A percentile compares a stretch with the other conserved stretches of the same genome.
These are phyloP conservation scores for Russula earlei DNA, from an alignment of 768 basidiomycete genomes.

Conservation along the genomic window DNA sequence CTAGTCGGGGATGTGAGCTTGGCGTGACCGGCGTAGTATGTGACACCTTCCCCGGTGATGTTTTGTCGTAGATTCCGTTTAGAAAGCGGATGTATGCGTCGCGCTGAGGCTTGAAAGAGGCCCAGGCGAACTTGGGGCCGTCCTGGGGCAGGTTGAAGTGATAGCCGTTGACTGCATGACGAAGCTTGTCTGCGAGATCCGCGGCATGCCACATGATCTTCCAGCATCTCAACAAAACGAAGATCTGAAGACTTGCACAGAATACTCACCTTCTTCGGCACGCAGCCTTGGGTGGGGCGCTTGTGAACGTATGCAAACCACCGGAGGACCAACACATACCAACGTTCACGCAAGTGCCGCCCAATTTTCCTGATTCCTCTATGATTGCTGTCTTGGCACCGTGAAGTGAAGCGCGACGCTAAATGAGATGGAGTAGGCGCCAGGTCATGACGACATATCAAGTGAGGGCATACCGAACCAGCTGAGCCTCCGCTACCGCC, in stretches of 20 bases:
- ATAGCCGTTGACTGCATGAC: constrained; percentile 64
- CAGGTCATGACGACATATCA: background rate
- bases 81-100: constrained; percentile 89
- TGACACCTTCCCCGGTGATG: constrained; percentile 78
- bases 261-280: constrained; percentile 80
- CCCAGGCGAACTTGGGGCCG: constrained; percentile 73
- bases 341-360: constrained; percentile 97
- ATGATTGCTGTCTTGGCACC: constrained; percentile 91
- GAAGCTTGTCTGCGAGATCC: constrained; percentile 77
- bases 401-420: constrained; percentile 88
- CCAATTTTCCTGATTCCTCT: constrained; percentile 63
- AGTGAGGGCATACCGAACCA: constrained; percentile 55
- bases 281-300: constrained; percentile 53
- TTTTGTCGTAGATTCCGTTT: constrained; percentile 91
- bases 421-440: constrained; percentile 2
- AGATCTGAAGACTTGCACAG: background rate
- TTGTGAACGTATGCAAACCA: background rate
- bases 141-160: constrained; percentile 41
- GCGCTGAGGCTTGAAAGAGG: constrained; percentile 81
- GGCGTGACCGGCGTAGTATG: constrained; percentile 74
- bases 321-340: constrained; percentile 41
- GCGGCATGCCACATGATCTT: constrained; percentile 99
- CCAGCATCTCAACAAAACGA: background rate
- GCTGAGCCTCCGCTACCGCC: constrained; percentile 93
- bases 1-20: constrained; percentile 58